Percentiles rank a stretch among this genome's conserved stretches.
Evolutionary conservation across 73 alveolate genomes (phyloP).

Genomic region (Diophrys sp.): DNA sequence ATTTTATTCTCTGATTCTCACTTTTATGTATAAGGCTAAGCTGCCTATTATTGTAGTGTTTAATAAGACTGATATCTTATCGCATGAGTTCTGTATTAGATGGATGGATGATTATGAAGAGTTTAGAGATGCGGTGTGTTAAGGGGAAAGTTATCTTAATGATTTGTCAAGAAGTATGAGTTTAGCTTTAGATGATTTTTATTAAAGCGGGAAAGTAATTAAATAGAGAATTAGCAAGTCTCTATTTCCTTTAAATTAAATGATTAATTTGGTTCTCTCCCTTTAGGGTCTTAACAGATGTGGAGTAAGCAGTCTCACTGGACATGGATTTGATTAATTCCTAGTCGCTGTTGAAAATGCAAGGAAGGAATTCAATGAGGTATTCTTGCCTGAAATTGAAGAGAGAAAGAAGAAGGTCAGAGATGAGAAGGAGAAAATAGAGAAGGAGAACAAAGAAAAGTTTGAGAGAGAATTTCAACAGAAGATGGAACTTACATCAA

Average conservation of each 20-base stretch:
- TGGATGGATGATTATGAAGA: constrained; percentile 80
- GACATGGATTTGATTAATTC: constrained; percentile 78
- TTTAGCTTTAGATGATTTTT: constrained; percentile 85
- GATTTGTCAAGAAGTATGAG: constrained; percentile 70
- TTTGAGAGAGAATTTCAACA: too few relatives aligned
- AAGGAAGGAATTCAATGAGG: constrained; percentile 56
- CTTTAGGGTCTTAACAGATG: constrained; percentile 38
- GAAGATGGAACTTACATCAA: too few relatives aligned
- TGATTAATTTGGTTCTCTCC: too few relatives aligned
- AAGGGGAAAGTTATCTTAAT: constrained; percentile 67
- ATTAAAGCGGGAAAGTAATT: constrained; percentile 70
- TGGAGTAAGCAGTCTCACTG: constrained; percentile 76
- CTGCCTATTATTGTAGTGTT: constrained; percentile 87
- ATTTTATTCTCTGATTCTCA: constrained; percentile 86
- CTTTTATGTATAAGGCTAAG: constrained; percentile 88
- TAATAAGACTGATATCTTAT: constrained; percentile 84
- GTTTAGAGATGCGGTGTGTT: constrained; percentile 48
- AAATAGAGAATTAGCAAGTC: constrained; percentile 60
- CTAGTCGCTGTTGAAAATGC: constrained; percentile 36
- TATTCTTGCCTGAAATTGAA: constrained; percentile 58
- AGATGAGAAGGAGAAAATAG: background rate
- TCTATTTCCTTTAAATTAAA: too few relatives aligned
- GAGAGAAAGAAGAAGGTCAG: constrained; percentile 47
- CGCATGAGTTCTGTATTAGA: constrained; percentile 58
- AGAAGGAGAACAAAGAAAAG: too few relatives aligned